phyloP scores from a whole-genome alignment of 2,329 filamentous ascomycete species.

The Cladosporium velox region DNA sequence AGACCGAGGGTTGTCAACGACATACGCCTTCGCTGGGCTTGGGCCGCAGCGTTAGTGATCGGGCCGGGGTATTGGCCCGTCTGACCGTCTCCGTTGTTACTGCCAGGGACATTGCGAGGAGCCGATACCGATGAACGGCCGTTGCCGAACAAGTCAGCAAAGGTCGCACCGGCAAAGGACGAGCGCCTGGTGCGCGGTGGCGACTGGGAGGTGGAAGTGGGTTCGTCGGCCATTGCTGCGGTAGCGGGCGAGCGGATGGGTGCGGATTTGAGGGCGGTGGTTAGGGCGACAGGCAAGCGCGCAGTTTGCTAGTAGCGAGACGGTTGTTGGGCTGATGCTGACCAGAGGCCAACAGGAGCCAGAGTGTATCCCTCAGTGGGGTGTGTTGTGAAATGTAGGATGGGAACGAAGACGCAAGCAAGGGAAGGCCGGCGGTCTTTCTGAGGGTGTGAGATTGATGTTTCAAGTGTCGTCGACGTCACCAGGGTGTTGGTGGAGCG shows the following conservation, averaged over 20 bases:
- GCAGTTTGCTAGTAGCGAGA: conserved; percentile 8
- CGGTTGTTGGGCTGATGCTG: conserved; percentile 16
- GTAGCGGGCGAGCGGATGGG: conserved; percentile 6
- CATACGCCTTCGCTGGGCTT: conserved; percentile 52
- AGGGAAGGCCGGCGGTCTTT: conserved; percentile 7
- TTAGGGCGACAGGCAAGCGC: conserved; percentile 6
- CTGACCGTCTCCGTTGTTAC: conserved; percentile 37
- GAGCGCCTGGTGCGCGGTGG: conserved; percentile 46
- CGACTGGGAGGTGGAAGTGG: conserved; percentile 42
- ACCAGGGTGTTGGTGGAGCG: conserved; percentile 1
- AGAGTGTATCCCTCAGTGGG: conserved; percentile 12
- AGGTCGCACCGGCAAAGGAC: conserved; percentile 51
- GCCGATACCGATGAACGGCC: conserved; percentile 31
- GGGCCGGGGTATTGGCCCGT: conserved; percentile 44
- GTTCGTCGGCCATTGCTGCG: conserved; percentile 40
- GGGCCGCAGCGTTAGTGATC: conserved; percentile 51
- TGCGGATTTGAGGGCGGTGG: conserved; percentile 10
- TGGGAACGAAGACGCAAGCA: conserved; percentile 17
- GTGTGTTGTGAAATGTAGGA: conserved; percentile 16
- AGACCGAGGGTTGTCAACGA: conserved; percentile 54
- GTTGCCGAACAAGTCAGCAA: conserved; percentile 51
- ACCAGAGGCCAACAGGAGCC: conserved; percentile 21
- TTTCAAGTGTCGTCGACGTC: conserved; percentile 16
- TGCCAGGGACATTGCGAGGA: conserved; percentile 30
- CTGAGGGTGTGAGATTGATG: conserved; percentile 3